Evolutionary conservation across 176 grass and related monocot genomes (phyloP).

Genomic region (Raddia distichophylla): DNA sequence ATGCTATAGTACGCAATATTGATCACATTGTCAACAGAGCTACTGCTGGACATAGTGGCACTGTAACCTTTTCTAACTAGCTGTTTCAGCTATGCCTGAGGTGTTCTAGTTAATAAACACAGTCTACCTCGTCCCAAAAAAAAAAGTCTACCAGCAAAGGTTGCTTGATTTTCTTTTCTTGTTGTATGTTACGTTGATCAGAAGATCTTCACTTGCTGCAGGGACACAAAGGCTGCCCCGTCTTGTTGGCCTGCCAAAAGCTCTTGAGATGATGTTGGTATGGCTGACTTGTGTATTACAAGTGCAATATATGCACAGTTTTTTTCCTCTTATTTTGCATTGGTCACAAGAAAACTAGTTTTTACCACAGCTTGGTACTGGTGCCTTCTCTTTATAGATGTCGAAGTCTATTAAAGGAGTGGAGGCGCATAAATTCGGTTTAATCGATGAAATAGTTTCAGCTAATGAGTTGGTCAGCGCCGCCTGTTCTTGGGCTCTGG

Average conservation of each 20-base stretch:
- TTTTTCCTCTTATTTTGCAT: not conserved
- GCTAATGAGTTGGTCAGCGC: slow-evolving; percentile 60
- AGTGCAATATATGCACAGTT: slow-evolving; percentile 1
- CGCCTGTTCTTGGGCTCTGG: slow-evolving; percentile 71
- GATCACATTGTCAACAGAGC: not conserved
- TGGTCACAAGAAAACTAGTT: slow-evolving; percentile 23
- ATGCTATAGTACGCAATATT: not conserved
- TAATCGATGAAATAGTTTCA: slow-evolving; percentile 67
- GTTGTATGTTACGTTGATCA: slow-evolving; percentile 10
- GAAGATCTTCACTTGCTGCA: slow-evolving; percentile 40
- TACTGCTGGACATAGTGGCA: not conserved
- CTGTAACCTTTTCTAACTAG: slow-evolving; percentile 20
- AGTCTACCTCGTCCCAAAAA: not conserved
- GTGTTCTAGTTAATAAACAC: slow-evolving; percentile 15
- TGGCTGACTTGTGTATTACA: slow-evolving; percentile 25
- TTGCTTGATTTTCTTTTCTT: slow-evolving; percentile 23
- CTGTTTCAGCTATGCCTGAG: not conserved
- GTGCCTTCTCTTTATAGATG: slow-evolving; percentile 51
- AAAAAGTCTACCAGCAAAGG: not conserved
- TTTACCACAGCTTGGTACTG: slow-evolving; percentile 16
- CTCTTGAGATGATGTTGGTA: slow-evolving; percentile 92
- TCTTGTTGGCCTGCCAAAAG: slow-evolving; percentile 80
- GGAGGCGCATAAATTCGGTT: slow-evolving; percentile 65
- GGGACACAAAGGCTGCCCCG: slow-evolving; percentile 91
- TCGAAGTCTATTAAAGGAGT: slow-evolving; percentile 82